Conservation (phyloP, 768 basidiomycete genomes). For the Auricularia heimuer region DNA sequence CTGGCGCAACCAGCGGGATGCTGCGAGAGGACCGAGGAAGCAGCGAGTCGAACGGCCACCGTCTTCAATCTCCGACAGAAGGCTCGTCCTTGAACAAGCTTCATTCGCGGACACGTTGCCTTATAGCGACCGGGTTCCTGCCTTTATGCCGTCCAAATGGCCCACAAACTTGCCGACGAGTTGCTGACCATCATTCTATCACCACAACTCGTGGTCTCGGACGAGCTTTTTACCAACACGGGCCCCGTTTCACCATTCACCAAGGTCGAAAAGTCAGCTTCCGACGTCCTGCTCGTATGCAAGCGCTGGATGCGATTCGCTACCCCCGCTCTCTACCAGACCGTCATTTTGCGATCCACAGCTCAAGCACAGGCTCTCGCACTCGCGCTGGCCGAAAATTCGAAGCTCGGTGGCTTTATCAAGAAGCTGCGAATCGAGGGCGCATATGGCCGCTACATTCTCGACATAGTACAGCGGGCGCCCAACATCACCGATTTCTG, state of each 20-base stretch:
- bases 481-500: background rate
- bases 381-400: background rate
- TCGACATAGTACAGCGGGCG: background rate
- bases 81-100: background rate
- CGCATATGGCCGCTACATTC: background rate
- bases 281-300: background rate
- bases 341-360: background rate
- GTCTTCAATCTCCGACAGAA: background rate
- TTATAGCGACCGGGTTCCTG: background rate
- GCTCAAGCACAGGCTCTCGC: background rate
- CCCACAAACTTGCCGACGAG: constrained; percentile 1
- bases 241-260: background rate
- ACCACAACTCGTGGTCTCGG: background rate
- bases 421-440: background rate
- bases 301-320: background rate
- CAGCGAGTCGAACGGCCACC: too few relatives aligned
- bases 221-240: background rate
- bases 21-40: too few relatives aligned
- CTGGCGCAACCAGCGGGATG: too few relatives aligned
- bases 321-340: background rate
- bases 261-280: background rate
- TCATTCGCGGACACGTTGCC: background rate
- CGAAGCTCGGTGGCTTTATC: background rate
- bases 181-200: background rate
- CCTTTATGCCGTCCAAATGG: background rate